Base-by-base conservation (phyloP, 148 eudicot species). In the Euryodendron excelsum region DNA sequence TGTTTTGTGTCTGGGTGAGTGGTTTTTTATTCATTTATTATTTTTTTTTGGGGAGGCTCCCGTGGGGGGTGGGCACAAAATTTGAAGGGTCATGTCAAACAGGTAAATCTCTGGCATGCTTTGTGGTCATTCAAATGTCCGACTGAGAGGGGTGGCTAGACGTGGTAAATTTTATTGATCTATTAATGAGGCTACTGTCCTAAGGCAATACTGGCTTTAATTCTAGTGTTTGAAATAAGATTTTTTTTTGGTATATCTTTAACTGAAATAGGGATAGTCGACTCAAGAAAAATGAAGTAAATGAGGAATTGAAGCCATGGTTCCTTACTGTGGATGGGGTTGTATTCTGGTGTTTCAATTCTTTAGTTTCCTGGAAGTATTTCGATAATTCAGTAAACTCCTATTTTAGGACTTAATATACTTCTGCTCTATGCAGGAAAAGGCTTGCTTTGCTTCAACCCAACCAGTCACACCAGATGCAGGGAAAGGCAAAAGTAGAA, bases 401-500 rank as follows among this genome's bases (percentile, higher is more conserved):
- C 12, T 74, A 3, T 69, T 75, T 75, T 64, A 45, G 52, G 33
- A 58, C 73, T 73, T 59, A 60, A 58, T 37, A 21, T 31, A 44
- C 27, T 33, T 47, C 2, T 14, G 21, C 23, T 30, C 17, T 52
- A 7, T 78, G 64, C 74, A 77, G 81, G 76, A 77, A 76, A 73
- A 72, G 64, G 31, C 74, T 58, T 82, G 81, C 59, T 77, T 52
- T 53, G 78, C 48, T 58, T 53, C 20, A n/a, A 11, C 65, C 21
- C 37, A 76, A 59, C 72, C 78, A 37, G 50, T 5, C 12, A 62
- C 88, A 18, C 86, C 90, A 6, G 90, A 83, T 61, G 78, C 86
- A 17, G 86, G 86, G 23, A 82, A 88, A 81, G 85, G 83, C 47
- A 86, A 86, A 77, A 72, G 82, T 47, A 81, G 75, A 75, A 41